phyloP scores from a whole-genome alignment of 345 rosid genomes.

The Erucastrum elatum region DNA sequence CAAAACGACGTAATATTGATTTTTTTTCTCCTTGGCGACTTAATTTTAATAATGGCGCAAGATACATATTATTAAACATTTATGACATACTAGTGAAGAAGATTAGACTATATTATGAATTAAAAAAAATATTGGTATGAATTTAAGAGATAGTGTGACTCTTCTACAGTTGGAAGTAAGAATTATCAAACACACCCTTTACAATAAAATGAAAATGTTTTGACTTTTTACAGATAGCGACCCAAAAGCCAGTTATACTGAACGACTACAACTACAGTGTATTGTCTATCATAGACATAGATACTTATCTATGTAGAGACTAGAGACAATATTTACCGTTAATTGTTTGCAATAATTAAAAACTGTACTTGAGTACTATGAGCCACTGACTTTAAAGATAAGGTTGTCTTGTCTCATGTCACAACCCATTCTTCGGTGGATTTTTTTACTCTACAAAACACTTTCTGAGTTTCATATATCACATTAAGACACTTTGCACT shows the following conservation, averaged over 20 bases:
- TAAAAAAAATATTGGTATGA: too few relatives aligned
- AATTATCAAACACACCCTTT: not conserved
- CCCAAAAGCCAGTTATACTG: not conserved
- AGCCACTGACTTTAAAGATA: conserved; percentile 36
- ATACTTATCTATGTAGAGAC: conserved; percentile 8
- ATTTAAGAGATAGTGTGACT: not conserved
- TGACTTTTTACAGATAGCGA: not conserved
- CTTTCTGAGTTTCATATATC: too few relatives aligned
- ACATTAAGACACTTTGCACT: too few relatives aligned
- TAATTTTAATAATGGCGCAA: not conserved
- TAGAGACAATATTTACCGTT: conserved; percentile 20
- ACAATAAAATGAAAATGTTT: not conserved
- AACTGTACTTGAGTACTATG: conserved; percentile 35
- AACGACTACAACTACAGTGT: conserved; percentile 23
- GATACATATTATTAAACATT: not conserved
- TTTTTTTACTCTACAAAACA: too few relatives aligned
- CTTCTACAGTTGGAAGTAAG: not conserved
- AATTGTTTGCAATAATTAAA: conserved; percentile 23
- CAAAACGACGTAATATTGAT: not conserved
- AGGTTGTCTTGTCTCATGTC: conserved; percentile 36
- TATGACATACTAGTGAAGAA: not conserved
- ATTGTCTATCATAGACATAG: not conserved
- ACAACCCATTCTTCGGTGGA: conserved; percentile 28
- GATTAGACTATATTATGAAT: not conserved
- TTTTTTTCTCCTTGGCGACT: not conserved